Conservation (phyloP, 331 rosid genomes). For the Saraca asoca region DNA sequence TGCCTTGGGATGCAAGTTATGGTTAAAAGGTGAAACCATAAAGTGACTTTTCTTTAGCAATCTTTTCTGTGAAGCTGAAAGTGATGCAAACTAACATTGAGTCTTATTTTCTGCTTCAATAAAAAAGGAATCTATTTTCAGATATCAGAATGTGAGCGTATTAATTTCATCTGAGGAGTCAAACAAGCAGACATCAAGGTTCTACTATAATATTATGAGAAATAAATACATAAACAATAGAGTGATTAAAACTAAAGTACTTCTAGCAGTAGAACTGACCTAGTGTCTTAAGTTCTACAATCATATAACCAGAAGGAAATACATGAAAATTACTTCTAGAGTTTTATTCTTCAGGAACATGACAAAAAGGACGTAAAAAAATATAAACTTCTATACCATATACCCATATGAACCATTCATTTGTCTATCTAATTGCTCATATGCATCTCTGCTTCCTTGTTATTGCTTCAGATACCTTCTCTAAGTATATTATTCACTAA, state of each 20-base stretch:
- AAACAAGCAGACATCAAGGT: too few species aligned
- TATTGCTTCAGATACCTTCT: constrained; percentile 39
- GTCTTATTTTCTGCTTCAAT: too few species aligned
- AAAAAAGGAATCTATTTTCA: too few species aligned
- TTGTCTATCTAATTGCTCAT: constrained; percentile 41
- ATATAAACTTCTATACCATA: constrained; percentile 43
- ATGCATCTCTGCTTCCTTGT: constrained; percentile 27
- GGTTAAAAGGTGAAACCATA: too few species aligned
- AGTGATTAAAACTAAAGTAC: constrained; percentile 17
- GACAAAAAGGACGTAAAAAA: constrained; percentile 40
- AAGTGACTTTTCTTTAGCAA: too few species aligned
- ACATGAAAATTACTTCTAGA: constrained; percentile 36
- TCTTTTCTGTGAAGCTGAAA: too few species aligned
- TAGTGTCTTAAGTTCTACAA: constrained; percentile 27
- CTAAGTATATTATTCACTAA: neutral
- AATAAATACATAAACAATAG: neutral
- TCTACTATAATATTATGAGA: too few species aligned
- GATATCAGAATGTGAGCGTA: too few species aligned
- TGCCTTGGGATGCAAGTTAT: too few species aligned
- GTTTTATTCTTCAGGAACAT: constrained; percentile 43
- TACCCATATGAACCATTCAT: constrained; percentile 42
- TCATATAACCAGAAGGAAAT: constrained; percentile 27
- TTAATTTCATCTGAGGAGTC: too few species aligned
- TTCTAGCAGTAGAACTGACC: neutral
- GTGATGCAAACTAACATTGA: too few species aligned